A percentile compares a stretch with the other conserved stretches of the same genome.
Evolutionary conservation across 345 rosid species (phyloP).

Genomic region (Noccaea bulbosa): DNA sequence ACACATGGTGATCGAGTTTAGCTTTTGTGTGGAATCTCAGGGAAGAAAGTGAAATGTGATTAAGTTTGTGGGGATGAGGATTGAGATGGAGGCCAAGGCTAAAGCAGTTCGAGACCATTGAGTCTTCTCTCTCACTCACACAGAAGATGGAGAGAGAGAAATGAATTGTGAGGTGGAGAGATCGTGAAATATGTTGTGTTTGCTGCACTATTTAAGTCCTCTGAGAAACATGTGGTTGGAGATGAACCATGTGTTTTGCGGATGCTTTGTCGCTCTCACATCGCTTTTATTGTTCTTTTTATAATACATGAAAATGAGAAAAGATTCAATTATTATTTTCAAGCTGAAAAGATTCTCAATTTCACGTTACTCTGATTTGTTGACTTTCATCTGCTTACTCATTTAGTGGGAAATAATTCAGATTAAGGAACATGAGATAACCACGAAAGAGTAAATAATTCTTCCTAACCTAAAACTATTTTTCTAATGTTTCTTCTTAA

Average conservation of each 20-base stretch:
- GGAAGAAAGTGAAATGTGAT: slow-evolving; percentile 25
- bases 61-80: slow-evolving; percentile 40
- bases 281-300: slow-evolving; percentile 8
- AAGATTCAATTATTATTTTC: background rate
- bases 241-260: slow-evolving; percentile 38
- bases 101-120: slow-evolving; percentile 65
- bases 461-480: slow-evolving; percentile 17
- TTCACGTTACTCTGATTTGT: slow-evolving; percentile 22
- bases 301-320: slow-evolving; percentile 2
- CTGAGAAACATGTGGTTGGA: slow-evolving; percentile 38
- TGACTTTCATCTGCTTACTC: slow-evolving; percentile 31
- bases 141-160: slow-evolving; percentile 25
- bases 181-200: slow-evolving; percentile 41
- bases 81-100: slow-evolving; percentile 55
- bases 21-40: slow-evolving; percentile 27
- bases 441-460: background rate
- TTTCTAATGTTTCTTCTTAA: background rate
- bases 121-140: slow-evolving; percentile 13
- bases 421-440: slow-evolving; percentile 11
- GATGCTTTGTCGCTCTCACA: slow-evolving; percentile 34
- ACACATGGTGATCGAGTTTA: slow-evolving; percentile 38
- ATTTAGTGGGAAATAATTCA: background rate
- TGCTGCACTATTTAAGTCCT: slow-evolving; percentile 26
- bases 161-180: slow-evolving; percentile 42
- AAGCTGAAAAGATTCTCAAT: slow-evolving; percentile 22